Conservation (phyloP, 805 yeast species). For the Metschnikowia cerradonensis region DNA sequence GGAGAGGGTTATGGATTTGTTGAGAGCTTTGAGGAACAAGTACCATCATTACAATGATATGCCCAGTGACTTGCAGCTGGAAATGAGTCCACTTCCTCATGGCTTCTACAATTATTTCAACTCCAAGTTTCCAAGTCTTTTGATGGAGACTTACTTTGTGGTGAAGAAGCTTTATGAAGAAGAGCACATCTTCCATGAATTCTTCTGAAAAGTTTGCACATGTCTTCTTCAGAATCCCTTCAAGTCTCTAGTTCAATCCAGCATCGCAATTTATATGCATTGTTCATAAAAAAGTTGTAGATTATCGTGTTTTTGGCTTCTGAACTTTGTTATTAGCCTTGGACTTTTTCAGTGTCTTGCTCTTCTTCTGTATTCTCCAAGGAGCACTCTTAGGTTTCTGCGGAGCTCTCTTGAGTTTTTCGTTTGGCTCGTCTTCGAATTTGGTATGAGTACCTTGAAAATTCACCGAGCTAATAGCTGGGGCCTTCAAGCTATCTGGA, state of each 20-base stretch:
- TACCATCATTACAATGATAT: slow-evolving; percentile 92
- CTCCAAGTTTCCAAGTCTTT: slow-evolving; percentile 67
- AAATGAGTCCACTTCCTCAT: slow-evolving; percentile 77
- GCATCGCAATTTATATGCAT: neutral
- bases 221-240: neutral
- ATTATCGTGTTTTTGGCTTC: slow-evolving; percentile 4
- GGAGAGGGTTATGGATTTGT: slow-evolving; percentile 72
- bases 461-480: slow-evolving; percentile 51
- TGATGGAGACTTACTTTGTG: slow-evolving; percentile 70
- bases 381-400: too few relatives aligned
- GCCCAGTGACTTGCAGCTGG: slow-evolving; percentile 58
- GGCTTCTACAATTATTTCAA: slow-evolving; percentile 81
- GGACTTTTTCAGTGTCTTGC: neutral
- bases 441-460: slow-evolving; percentile 54
- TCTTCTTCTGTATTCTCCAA: neutral
- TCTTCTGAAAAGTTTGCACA: slow-evolving; percentile 18
- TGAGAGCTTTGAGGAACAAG: slow-evolving; percentile 88
- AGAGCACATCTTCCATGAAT: slow-evolving; percentile 55
- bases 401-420: neutral
- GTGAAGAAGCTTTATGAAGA: slow-evolving; percentile 53
- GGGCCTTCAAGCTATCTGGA: slow-evolving; percentile 25
- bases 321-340: neutral
- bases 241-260: neutral
- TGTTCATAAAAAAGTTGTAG: neutral
- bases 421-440: slow-evolving; percentile 28